These are phyloP conservation scores for Aspergillus piperis DNA, from an alignment of 2,329 filamentous ascomycete genomes.

Conservation along the genomic window DNA sequence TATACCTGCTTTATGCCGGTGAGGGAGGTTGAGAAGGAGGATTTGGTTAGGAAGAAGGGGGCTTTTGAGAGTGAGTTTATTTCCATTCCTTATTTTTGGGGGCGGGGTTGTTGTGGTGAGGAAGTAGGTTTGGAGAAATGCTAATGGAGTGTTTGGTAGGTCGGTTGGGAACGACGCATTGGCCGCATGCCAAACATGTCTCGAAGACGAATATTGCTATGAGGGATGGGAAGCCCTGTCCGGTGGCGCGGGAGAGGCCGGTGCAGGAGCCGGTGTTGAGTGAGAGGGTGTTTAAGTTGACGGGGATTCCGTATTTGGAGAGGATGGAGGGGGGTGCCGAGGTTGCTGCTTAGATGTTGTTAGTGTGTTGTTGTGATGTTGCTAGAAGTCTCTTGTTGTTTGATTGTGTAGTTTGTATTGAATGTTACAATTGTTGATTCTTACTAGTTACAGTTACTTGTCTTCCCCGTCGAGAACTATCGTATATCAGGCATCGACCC, in stretches of 20 bases:
- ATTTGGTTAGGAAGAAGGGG: constrained; percentile 45
- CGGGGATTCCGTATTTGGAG: constrained; percentile 49
- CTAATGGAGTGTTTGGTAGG: not conserved
- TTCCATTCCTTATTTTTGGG: no score
- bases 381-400: no score
- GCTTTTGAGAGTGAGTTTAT: constrained; percentile 39
- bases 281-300: constrained; percentile 49
- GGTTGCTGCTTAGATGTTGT: not conserved
- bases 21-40: constrained; percentile 42
- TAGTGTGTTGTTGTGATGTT: not conserved
- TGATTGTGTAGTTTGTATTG: no score
- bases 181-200: constrained; percentile 29
- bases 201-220: constrained; percentile 24
- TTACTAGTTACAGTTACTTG: no score
- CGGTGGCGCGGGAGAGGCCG: constrained; percentile 39
- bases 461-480: not conserved
- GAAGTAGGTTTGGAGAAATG: no score
- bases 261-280: constrained; percentile 43
- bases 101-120: no score
- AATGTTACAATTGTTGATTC: no score
- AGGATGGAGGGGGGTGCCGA: not conserved
- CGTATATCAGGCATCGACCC: not conserved
- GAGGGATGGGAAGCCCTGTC: constrained; percentile 23
- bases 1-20: constrained; percentile 49
- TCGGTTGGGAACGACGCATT: constrained; percentile 47